Base-by-base conservation (phyloP, 768 basidiomycete genomes). In the Roridomyces roridus region DNA sequence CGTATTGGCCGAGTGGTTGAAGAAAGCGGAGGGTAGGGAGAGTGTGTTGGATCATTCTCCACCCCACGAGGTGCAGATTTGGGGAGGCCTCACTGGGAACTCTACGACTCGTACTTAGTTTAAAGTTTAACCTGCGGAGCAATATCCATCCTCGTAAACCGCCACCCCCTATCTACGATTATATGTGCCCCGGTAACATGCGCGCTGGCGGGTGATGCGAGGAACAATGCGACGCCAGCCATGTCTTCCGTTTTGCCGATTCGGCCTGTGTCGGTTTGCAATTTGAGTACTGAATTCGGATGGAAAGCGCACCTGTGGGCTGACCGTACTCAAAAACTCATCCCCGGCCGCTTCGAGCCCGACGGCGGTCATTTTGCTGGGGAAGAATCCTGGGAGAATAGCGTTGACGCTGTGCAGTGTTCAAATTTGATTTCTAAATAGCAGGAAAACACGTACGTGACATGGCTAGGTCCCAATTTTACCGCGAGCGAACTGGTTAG, bases 181-280 rank as follows among this genome's bases (percentile, higher is more conserved):
- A 88, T 80, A 6, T 85, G 84, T 21, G 86, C 83, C 6, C 85
- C 88, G 31, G 82, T 89, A 42, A 89, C 78, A 70, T 79, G 89
- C 18, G 83, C 77, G 0, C 84, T 86, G 0, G 85, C 87, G 31
- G 78, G 77, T 49, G 83, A 82, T 12, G 84, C 75, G 15, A 90
- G 74, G 76, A 81, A 91, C 52, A 90, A 62, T 40, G 82, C 85
- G 17, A 85, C 76, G 0, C 85, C 87, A 1, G 80, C 85, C 21
- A 89, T 80, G 63, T 90, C 88, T 65, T 88, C 85, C 2, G 84
- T 79, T n/a, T 75, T 77, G 6, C 89, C 88, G 44, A 89, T 80
- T 10, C 86, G 75, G 23, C 89, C 89, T 89, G 17, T 45, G 11
- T 47, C 37, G 49, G 36, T 49, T 37, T 23, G 31, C 2, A 15